Base-by-base conservation (phyloP, 2,329 filamentous ascomycete genomes). In the Juglanconis sp. region DNA sequence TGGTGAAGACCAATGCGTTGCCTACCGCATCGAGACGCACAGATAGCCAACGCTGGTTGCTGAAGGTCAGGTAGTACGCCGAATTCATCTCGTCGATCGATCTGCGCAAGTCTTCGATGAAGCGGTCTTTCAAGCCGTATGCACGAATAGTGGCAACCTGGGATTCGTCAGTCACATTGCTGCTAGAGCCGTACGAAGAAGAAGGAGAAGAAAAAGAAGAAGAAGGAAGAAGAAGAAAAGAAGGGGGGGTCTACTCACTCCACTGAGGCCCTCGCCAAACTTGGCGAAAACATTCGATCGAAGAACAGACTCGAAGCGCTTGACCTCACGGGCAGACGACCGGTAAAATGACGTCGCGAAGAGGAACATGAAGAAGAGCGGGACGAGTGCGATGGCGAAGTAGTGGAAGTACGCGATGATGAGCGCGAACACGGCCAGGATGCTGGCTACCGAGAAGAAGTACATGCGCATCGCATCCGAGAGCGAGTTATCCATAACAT, bases 1-100 rank as follows among this genome's bases (percentile, higher is more conserved):
- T 91, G 0, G 89, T 89, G 70, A 98, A 95, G 15, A 98, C 92
- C 2, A 99, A 81, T 13, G 90, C 69, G 64, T 90, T 93, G 24
- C 92, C 92, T 56, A 98, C 91, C 42, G 87, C 78, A 71, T 98
- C 95, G 2, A 98, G 81, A 4, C 95, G 87, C 2, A 93, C 79
- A 8, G 90, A 92, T 15, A 98, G 81, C 94, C 94, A 99, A 44
- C 95, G 85, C 76, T 98, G 94, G 71, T 97, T 98, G 4, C 92
- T 90, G 71, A 96, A 98, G 0, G 94, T 98, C 40, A 98, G 81
- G 72, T 92, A 99, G 74, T 98, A 98, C 0, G 94, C 94, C 31
- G 88, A 86, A 72, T 98, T 88, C 93, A 98, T 97, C 65, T 91
- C 84, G 71, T 99, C 92, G 64, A 98, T 90, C 0, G 91, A 81